phyloP scores from a whole-genome alignment of 768 basidiomycete genomes.

The Russula ochroleuca region DNA sequence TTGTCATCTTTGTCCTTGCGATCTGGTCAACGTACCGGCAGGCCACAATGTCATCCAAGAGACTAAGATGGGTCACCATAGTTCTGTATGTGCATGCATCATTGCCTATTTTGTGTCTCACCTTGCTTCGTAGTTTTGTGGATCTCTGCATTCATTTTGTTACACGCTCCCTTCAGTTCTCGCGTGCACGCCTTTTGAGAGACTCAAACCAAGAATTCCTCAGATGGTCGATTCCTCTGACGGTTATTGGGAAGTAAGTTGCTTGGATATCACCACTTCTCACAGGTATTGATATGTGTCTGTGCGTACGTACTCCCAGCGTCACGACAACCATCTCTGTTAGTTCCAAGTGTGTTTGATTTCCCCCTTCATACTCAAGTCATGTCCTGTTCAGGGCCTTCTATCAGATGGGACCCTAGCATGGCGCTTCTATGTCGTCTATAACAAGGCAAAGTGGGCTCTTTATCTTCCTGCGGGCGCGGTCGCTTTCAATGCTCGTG shows the following conservation, averaged over 20 bases:
- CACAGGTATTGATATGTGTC: neutral
- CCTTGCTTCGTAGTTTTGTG: constrained; percentile 25
- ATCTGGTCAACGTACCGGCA: constrained; percentile 29
- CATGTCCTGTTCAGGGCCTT: constrained; percentile 23
- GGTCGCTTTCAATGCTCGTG: constrained; percentile 27
- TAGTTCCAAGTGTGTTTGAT: neutral
- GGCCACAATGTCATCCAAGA: constrained; percentile 3
- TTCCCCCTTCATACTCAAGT: neutral
- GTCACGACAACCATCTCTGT: constrained; percentile 17
- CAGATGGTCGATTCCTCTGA: constrained; percentile 28
- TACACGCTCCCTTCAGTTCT: constrained; percentile 27
- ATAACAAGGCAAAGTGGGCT: constrained; percentile 26
- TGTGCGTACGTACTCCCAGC: neutral
- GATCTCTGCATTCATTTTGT: constrained; percentile 29
- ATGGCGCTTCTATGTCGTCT: constrained; percentile 31
- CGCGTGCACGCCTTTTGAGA: constrained; percentile 24
- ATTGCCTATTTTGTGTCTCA: constrained; percentile 29
- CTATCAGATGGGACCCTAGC: constrained; percentile 30
- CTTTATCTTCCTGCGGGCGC: constrained; percentile 26
- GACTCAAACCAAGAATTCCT: constrained; percentile 22
- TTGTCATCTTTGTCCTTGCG: constrained; percentile 28
- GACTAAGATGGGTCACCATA: constrained; percentile 27
- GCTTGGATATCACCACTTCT: too few species aligned
- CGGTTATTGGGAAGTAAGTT: constrained; percentile 17
- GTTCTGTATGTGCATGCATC: constrained; percentile 23